Evolutionary conservation across 2,329 filamentous ascomycete species (phyloP).

Genomic region (Xylaria sp.): DNA sequence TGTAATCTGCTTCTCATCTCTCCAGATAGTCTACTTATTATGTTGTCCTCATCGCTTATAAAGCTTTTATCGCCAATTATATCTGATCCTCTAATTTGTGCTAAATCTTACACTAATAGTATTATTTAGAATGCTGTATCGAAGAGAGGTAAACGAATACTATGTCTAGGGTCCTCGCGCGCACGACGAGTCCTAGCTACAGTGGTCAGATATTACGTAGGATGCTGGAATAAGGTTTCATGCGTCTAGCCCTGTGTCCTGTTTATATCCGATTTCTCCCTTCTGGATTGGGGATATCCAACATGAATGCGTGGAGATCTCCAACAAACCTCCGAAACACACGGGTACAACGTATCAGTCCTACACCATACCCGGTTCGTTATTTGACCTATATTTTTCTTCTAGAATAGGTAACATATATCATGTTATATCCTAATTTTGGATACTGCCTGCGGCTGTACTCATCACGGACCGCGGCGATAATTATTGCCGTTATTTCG

Average conservation of each 20-base stretch:
- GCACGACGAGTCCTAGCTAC: background rate
- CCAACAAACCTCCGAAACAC: conserved; percentile 13
- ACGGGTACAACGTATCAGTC: background rate
- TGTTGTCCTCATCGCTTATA: background rate
- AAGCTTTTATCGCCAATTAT: background rate
- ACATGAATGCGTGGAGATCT: conserved; percentile 6
- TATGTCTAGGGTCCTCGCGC: background rate
- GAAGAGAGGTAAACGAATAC: background rate
- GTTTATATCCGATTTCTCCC: too few species aligned
- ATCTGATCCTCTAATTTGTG: background rate
- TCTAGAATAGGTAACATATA: background rate
- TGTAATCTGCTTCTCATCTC: background rate
- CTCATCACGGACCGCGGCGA: background rate
- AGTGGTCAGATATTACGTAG: background rate
- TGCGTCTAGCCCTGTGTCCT: background rate
- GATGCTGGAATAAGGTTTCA: conserved; percentile 5
- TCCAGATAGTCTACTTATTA: background rate
- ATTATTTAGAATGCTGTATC: background rate
- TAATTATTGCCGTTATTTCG: background rate
- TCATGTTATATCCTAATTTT: background rate
- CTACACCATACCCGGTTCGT: background rate
- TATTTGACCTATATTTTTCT: background rate
- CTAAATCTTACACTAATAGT: background rate
- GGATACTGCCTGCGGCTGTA: background rate
- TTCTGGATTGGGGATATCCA: background rate